These are phyloP conservation scores for Cyclotella cryptica DNA, from an alignment of 108 stramenopile species.

Conservation along the genomic window DNA sequence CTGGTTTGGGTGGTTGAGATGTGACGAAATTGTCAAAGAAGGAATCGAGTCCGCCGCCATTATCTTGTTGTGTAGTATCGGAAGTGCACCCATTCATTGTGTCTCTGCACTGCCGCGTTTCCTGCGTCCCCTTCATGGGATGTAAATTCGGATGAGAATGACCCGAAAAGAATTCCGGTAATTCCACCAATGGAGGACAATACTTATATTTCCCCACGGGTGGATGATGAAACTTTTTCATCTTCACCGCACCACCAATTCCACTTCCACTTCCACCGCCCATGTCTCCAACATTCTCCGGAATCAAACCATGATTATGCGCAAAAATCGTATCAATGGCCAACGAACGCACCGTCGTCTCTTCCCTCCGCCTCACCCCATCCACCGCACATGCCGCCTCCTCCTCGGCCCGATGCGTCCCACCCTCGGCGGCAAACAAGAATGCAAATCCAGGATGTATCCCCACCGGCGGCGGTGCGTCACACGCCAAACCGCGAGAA, in stretches of 20 bases:
- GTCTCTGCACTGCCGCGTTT: neutral
- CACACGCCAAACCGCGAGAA: no score
- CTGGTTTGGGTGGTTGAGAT: constrained; percentile 5
- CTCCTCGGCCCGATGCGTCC: constrained; percentile 3
- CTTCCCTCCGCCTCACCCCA: neutral
- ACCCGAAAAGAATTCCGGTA: constrained; percentile 46
- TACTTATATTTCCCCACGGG: constrained; percentile 44
- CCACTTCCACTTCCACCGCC: no score
- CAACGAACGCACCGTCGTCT: constrained; percentile 8
- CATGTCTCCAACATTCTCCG: constrained; percentile 12
- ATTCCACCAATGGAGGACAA: constrained; percentile 33
- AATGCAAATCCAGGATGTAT: constrained; percentile 46
- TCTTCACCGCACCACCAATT: constrained; percentile 16
- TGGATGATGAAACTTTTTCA: constrained; percentile 51
- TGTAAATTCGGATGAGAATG: neutral
- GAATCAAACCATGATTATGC: constrained; percentile 40
- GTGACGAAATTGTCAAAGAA: constrained; percentile 56
- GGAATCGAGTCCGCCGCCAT: constrained; percentile 31
- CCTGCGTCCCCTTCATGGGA: neutral
- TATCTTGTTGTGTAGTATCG: neutral
- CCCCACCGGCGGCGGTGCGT: constrained; percentile 11
- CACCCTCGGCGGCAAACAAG: constrained; percentile 22
- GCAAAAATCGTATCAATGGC: constrained; percentile 53
- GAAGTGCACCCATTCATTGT: neutral
- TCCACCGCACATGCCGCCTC: neutral